Evolutionary conservation across 1,284 basidiomycete genomes (phyloP).

Genomic region (Trichosporon ovoides): DNA sequence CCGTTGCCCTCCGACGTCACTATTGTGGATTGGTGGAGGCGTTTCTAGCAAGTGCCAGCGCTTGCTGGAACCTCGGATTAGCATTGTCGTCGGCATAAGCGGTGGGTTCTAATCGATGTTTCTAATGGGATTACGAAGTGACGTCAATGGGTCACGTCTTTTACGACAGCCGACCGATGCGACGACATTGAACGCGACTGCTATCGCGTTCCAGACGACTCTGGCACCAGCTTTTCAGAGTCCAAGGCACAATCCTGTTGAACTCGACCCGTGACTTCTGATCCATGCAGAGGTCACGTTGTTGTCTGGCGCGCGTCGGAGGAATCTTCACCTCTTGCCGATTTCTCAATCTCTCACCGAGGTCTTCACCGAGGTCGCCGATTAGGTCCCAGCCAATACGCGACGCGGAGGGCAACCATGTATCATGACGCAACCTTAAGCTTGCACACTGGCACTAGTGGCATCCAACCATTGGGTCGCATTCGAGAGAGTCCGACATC

Average conservation of each 20-base stretch:
- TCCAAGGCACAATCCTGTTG: not conserved
- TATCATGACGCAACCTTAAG: no score
- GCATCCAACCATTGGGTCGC: no score
- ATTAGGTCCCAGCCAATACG: not conserved
- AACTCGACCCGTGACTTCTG: not conserved
- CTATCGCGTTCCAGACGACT: not conserved
- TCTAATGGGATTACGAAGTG: not conserved
- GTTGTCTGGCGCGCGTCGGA: not conserved
- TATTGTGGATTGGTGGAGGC: not conserved
- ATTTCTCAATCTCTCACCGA: not conserved
- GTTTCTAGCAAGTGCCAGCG: not conserved
- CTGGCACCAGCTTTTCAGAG: not conserved
- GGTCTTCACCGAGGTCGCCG: not conserved
- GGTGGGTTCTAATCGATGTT: not conserved
- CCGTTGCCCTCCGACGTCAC: conserved; percentile 3
- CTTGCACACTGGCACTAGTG: no score
- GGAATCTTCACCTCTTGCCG: not conserved
- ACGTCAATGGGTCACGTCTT: not conserved
- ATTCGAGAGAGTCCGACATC: no score
- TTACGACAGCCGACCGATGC: not conserved
- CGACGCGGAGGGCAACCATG: no score
- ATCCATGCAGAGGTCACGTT: not conserved
- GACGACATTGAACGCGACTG: not conserved
- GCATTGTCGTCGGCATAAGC: not conserved
- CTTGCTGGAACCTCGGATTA: not conserved